phyloP scores from a whole-genome alignment of 148 eudicot genomes.

The Selenicereus undatus region DNA sequence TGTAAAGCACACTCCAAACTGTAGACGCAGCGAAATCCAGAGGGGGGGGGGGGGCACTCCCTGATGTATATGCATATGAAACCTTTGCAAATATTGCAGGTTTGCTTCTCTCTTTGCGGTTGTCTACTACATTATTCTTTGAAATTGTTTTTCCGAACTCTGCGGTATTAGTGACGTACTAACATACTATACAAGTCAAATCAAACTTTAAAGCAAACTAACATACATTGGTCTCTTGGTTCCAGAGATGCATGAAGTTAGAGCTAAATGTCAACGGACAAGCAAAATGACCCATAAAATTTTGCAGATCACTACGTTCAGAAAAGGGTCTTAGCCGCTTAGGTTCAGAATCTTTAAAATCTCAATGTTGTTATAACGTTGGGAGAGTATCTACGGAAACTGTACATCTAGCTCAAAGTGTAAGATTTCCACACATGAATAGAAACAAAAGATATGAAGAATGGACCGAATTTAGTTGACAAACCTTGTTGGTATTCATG shows the following conservation, averaged over 20 bases:
- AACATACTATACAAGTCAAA: too few species aligned
- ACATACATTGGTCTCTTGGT: neutral
- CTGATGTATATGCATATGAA: too few species aligned
- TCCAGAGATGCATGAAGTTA: neutral
- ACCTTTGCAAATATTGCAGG: too few species aligned
- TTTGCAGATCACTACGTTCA: neutral
- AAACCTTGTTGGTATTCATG: slow-evolving; percentile 86
- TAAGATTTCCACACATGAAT: neutral
- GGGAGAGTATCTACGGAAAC: neutral
- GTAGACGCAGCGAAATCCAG: too few species aligned
- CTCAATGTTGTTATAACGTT: neutral
- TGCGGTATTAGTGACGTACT: too few species aligned
- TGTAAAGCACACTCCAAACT: too few species aligned
- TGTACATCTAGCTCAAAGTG: neutral
- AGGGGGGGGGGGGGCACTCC: too few species aligned
- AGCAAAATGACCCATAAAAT: neutral
- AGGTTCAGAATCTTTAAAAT: neutral
- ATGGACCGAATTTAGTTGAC: slow-evolving; percentile 17
- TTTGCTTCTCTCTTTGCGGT: too few species aligned
- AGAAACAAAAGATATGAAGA: neutral
- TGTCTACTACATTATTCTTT: too few species aligned
- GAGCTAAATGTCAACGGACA: neutral
- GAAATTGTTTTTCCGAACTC: too few species aligned
- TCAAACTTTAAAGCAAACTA: neutral
- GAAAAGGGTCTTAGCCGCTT: neutral